Conservation (phyloP, 2,329 filamentous ascomycete genomes). For the Colletotrichum lindemuthianum region DNA sequence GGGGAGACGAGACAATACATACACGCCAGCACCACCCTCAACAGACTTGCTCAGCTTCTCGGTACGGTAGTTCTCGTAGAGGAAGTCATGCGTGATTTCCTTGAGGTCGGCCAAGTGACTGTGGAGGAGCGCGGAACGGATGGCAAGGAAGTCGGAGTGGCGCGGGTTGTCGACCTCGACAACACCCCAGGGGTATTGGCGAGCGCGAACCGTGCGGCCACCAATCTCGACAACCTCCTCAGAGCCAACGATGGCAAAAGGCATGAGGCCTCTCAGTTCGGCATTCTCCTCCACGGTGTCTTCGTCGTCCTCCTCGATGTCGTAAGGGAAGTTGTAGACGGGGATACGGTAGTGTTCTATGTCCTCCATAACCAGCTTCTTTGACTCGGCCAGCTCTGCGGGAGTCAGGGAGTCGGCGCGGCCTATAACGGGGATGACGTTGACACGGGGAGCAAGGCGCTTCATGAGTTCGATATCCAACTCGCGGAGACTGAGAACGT, state of each 20-base stretch:
- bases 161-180: constrained; percentile 99
- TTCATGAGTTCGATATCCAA: constrained; percentile 99
- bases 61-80: constrained; percentile 99
- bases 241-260: constrained; percentile 97
- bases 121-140: constrained; percentile 94
- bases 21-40: constrained; percentile 88
- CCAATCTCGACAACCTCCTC: constrained; percentile 96
- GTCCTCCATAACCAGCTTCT: constrained; percentile 99
- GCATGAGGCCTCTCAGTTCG: constrained; percentile 96
- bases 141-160: constrained; percentile 97
- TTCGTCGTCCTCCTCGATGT: constrained; percentile 99
- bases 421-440: constrained; percentile 98
- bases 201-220: constrained; percentile 89
- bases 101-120: constrained; percentile 98
- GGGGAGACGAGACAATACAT: constrained; percentile 58
- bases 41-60: constrained; percentile 99
- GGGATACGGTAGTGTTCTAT: constrained; percentile 99
- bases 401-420: constrained; percentile 98
- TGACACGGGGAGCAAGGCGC: constrained; percentile 96
- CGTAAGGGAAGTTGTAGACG: constrained; percentile 99
- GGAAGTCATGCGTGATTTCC: constrained; percentile 99
- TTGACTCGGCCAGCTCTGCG: constrained; percentile 95
- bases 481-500: constrained; percentile 81
- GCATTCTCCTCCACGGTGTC: constrained; percentile 99
- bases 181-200: constrained; percentile 99